These are phyloP conservation scores for Aspergillus funiculosus DNA, from an alignment of 495 filamentous ascomycete genomes.

Conservation along the genomic window DNA sequence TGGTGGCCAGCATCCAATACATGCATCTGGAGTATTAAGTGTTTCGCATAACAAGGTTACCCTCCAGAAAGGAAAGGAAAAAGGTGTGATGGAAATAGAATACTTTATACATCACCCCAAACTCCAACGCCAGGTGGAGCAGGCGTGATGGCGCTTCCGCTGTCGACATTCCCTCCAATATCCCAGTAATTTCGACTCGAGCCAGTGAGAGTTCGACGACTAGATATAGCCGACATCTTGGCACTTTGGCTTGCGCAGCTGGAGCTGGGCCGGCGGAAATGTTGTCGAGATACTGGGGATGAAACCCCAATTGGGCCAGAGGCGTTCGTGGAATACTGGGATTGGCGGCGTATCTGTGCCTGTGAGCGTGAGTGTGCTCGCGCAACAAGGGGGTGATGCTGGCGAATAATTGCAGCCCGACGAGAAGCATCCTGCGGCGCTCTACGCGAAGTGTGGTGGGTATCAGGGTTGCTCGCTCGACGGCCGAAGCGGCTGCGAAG, in stretches of 20 bases:
- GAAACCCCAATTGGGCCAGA: conserved; percentile 40
- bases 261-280: conserved; percentile 50
- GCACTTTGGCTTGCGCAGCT: conserved; percentile 81
- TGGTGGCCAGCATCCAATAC: conserved; percentile 15
- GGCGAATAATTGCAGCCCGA: conserved; percentile 74
- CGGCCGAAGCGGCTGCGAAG: conserved; percentile 67
- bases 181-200: conserved; percentile 84
- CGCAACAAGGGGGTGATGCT: conserved; percentile 77
- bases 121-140: conserved; percentile 58
- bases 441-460: conserved; percentile 32
- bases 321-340: conserved; percentile 40
- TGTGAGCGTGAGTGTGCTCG: conserved; percentile 43
- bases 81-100: background rate
- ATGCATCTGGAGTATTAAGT: background rate
- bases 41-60: background rate
- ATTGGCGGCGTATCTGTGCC: conserved; percentile 48
- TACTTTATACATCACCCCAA: conserved; percentile 62
- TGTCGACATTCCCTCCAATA: conserved; percentile 70
- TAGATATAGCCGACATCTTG: conserved; percentile 53
- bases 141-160: conserved; percentile 59
- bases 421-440: conserved; percentile 60
- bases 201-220: conserved; percentile 44
- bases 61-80: background rate
- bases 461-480: conserved; percentile 33
- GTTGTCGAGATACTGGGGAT: conserved; percentile 34